Conservation (phyloP, 2,329 filamentous ascomycete genomes). For the Alternaria tenuissima region DNA sequence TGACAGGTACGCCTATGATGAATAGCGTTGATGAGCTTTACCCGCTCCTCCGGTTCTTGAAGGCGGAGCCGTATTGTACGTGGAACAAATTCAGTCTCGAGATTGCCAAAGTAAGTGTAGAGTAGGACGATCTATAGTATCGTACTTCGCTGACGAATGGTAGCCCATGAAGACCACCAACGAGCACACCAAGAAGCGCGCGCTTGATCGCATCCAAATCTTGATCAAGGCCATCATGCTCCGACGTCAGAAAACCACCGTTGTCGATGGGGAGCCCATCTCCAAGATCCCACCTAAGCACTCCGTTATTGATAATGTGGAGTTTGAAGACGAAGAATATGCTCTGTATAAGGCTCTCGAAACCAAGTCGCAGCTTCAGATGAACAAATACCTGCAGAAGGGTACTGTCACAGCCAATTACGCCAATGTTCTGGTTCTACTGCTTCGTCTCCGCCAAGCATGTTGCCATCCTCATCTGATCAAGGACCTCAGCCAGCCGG, state of each 20-base stretch:
- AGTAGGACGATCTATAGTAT: not conserved
- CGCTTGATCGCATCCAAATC: conserved; percentile 76
- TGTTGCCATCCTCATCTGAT: conserved; percentile 80
- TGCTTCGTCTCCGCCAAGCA: conserved; percentile 80
- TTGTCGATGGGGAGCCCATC: conserved; percentile 81
- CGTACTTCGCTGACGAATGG: not conserved
- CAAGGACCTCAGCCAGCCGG: conserved; percentile 70
- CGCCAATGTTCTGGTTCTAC: conserved; percentile 78
- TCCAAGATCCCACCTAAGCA: conserved; percentile 72
- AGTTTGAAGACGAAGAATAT: conserved; percentile 72
- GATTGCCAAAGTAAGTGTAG: conserved; percentile 54
- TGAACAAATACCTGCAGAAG: conserved; percentile 78
- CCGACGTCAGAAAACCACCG: conserved; percentile 80
- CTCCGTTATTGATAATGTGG: conserved; percentile 67
- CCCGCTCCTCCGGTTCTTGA: conserved; percentile 78
- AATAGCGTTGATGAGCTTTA: conserved; percentile 81
- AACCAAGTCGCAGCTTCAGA: conserved; percentile 69
- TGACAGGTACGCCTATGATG: conserved; percentile 90
- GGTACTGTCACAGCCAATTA: conserved; percentile 75
- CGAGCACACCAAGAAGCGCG: conserved; percentile 49
- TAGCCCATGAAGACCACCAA: conserved; percentile 53
- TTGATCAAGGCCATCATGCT: conserved; percentile 83
- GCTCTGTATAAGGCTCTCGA: conserved; percentile 73
- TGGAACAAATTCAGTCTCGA: conserved; percentile 68
- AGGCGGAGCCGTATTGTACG: conserved; percentile 76